Conservation (phyloP, 257 asterid genomes). For the Solanum chaucha region DNA sequence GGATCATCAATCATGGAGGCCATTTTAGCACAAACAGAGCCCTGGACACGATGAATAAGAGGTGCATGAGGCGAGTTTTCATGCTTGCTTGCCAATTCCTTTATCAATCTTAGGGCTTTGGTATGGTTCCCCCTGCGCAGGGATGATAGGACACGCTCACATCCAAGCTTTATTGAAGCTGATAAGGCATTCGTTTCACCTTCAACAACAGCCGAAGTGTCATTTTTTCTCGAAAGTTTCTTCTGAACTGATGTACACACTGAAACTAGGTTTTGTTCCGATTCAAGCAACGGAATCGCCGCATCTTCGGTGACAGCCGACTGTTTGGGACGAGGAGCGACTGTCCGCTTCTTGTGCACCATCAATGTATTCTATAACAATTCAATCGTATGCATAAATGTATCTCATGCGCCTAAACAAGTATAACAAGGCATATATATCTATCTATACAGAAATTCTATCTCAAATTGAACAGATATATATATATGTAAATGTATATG, state of each 20-base stretch:
- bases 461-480: not conserved
- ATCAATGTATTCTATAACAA: constrained; percentile 10
- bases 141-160: constrained; percentile 63
- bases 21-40: constrained; percentile 55
- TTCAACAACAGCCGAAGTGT: not conserved
- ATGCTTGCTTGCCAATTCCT: constrained; percentile 54
- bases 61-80: constrained; percentile 44
- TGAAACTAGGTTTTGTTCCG: not conserved
- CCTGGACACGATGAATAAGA: constrained; percentile 60
- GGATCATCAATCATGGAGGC: constrained; percentile 58
- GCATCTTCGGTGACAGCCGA: constrained; percentile 1
- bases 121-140: constrained; percentile 63
- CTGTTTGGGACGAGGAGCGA: constrained; percentile 33
- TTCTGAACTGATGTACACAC: not conserved
- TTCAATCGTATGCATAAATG: constrained; percentile 10
- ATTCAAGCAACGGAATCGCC: not conserved
- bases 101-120: constrained; percentile 66
- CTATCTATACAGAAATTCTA: not conserved
- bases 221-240: not conserved
- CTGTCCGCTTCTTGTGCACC: constrained; percentile 46
- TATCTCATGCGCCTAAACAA: not conserved
- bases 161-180: constrained; percentile 37
- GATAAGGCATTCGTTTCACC: constrained; percentile 2
- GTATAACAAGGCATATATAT: not conserved
- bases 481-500: not conserved